Evolutionary conservation across 306 rosid species (phyloP).

Genomic region (Albizia julibrissin): DNA sequence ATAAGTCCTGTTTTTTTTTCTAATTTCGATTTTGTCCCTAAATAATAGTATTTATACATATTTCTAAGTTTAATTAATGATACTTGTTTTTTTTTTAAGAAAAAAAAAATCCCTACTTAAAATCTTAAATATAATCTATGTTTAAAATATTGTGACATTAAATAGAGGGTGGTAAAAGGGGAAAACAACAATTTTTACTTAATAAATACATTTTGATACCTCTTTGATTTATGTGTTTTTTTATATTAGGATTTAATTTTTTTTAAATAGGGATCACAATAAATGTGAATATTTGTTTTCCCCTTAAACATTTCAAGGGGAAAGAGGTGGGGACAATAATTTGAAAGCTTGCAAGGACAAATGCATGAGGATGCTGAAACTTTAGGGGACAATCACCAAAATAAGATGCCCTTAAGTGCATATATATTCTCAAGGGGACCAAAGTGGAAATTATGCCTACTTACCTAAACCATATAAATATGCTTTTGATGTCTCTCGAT

Average conservation of each 20-base stretch:
- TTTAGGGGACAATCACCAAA: constrained; percentile 46
- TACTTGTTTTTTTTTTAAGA: no score
- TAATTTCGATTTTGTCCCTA: not conserved
- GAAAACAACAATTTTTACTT: no score
- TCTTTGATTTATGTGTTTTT: no score
- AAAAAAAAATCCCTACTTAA: no score
- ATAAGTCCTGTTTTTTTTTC: not conserved
- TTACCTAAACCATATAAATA: not conserved
- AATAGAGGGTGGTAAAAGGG: no score
- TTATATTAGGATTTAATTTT: no score
- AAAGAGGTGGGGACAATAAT: constrained; percentile 27
- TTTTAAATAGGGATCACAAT: no score
- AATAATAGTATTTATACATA: not conserved
- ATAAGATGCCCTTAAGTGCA: constrained; percentile 17
- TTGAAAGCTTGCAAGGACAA: constrained; percentile 7
- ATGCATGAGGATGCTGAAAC: constrained; percentile 34
- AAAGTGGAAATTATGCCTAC: constrained; percentile 25
- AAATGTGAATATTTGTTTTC: not conserved
- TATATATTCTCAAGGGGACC: constrained; percentile 24
- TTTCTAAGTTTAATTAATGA: no score
- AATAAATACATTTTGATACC: no score
- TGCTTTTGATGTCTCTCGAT: not conserved
- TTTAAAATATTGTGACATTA: no score
- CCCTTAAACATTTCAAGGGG: not conserved
- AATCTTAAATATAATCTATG: no score